Conservation (phyloP, 108 stramenopile species). For the Nannochloropsis salina region DNA sequence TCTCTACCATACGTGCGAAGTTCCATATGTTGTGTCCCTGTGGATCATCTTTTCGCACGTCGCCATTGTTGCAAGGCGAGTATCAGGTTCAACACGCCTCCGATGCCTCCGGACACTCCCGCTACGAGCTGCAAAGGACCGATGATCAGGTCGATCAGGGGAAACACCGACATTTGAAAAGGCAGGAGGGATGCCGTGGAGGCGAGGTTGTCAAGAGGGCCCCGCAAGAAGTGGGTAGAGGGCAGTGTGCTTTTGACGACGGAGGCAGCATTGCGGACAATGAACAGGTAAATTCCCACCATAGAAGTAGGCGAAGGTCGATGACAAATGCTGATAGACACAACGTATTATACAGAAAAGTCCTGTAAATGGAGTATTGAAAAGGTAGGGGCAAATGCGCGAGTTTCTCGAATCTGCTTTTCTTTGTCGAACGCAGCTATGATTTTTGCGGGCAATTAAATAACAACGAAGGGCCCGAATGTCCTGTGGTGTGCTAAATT, state of each 20-base stretch:
- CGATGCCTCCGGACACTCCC: neutral
- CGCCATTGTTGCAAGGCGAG: neutral
- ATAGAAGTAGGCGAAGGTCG: neutral
- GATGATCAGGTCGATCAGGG: neutral
- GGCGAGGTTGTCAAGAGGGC: neutral
- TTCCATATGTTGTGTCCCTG: neutral
- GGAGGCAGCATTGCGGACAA: neutral
- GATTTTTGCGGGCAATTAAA: too few species aligned
- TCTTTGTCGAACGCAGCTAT: too few species aligned
- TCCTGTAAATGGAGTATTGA: too few species aligned
- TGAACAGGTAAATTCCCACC: slow-evolving; percentile 3
- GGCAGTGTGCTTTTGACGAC: neutral
- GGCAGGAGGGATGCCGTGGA: too few species aligned
- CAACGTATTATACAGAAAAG: too few species aligned
- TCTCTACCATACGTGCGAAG: neutral
- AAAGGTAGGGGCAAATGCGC: too few species aligned
- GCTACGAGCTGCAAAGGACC: slow-evolving; percentile 4
- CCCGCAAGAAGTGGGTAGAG: neutral
- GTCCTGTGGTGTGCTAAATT: too few species aligned
- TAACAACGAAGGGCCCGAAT: too few species aligned
- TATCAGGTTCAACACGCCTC: neutral
- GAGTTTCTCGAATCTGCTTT: too few species aligned
- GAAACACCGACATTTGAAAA: neutral
- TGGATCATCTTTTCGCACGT: neutral
- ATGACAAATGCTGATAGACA: too few species aligned